These are phyloP conservation scores for Viridothelium virens DNA, from an alignment of 495 filamentous ascomycete species.

Conservation along the genomic window DNA sequence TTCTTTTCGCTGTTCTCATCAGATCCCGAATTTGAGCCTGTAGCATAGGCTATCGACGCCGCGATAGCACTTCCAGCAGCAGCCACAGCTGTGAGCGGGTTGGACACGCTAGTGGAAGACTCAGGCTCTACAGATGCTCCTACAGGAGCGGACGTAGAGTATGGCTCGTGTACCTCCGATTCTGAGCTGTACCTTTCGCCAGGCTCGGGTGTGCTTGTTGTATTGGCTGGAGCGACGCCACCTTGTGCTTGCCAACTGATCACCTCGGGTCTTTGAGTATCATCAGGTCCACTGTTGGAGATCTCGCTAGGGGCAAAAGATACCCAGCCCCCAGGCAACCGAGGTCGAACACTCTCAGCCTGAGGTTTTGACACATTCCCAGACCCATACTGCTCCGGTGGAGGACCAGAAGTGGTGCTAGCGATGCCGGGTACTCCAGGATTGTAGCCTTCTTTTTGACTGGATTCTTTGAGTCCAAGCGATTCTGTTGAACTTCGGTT, in stretches of 20 bases:
- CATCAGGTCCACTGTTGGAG: not conserved
- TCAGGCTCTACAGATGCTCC: not conserved
- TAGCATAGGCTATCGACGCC: slow-evolving; percentile 14
- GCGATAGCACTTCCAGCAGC: slow-evolving; percentile 30
- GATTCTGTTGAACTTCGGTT: slow-evolving; percentile 1
- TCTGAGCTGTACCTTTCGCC: not conserved
- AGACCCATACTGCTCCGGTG: not conserved
- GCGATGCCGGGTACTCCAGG: not conserved
- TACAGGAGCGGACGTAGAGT: not conserved
- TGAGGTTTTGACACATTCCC: slow-evolving; percentile 4
- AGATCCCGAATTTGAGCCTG: not conserved
- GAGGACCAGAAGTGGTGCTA: not conserved
- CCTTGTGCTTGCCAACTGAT: not conserved
- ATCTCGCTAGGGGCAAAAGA: slow-evolving; percentile 40
- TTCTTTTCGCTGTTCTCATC: slow-evolving; percentile 6
- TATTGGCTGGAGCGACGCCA: not conserved
- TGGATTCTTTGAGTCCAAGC: not conserved
- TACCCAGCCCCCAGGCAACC: slow-evolving; percentile 58
- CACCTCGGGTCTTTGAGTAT: not conserved
- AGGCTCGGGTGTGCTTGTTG: not conserved
- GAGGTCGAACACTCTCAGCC: slow-evolving; percentile 45
- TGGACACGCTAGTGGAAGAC: not conserved
- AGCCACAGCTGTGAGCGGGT: slow-evolving; percentile 27
- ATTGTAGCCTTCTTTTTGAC: not conserved
- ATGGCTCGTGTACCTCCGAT: not conserved